Conservation (phyloP, 441 rosid species). For the Gossypium trilobum region DNA sequence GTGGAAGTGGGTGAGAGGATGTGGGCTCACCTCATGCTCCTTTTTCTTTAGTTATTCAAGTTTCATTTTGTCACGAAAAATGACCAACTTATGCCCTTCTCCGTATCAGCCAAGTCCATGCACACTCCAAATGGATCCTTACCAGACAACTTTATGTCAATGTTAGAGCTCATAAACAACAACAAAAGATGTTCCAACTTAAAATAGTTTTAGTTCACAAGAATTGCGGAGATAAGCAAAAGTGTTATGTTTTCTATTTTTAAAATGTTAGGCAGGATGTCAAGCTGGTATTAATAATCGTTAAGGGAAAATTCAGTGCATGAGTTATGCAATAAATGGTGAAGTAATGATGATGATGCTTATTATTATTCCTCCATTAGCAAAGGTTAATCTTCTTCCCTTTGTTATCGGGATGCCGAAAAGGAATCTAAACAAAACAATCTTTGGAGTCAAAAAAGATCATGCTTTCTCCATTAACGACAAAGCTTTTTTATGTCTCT, state of each 20-base stretch:
- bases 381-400: background rate
- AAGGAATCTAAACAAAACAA: background rate
- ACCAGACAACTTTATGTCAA: too few relatives aligned
- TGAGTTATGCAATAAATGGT: background rate
- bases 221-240: background rate
- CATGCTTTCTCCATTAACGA: background rate
- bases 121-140: too few relatives aligned
- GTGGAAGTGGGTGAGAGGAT: too few relatives aligned
- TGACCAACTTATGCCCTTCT: too few relatives aligned
- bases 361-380: background rate
- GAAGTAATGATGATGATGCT: background rate
- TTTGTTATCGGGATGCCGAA: background rate
- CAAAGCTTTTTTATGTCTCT: background rate
- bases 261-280: background rate
- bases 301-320: background rate
- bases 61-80: too few relatives aligned
- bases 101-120: too few relatives aligned
- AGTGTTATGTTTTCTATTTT: background rate
- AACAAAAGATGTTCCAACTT: too few relatives aligned
- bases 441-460: background rate
- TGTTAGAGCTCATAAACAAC: too few relatives aligned
- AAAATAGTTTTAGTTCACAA: too few relatives aligned
- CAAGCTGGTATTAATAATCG: background rate
- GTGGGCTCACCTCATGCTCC: too few relatives aligned
- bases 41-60: too few relatives aligned